These are phyloP conservation scores for Ramaria sp. DNA, from an alignment of 768 basidiomycete genomes.

Conservation along the genomic window DNA sequence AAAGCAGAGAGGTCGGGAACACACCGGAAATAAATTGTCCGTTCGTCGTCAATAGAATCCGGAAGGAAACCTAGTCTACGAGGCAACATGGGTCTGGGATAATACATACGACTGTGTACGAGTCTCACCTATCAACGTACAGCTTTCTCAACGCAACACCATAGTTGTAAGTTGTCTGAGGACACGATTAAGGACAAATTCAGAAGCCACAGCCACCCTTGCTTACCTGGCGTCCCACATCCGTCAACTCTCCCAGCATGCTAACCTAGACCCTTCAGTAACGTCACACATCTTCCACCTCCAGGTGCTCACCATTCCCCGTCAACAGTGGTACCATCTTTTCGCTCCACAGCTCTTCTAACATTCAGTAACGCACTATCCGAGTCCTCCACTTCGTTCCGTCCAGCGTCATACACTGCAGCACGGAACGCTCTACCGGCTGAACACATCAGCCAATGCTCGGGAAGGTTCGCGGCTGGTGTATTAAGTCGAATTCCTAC, in stretches of 20 bases:
- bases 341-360: slow-evolving; percentile 41
- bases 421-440: slow-evolving; percentile 16
- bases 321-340: slow-evolving; percentile 39
- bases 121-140: slow-evolving; percentile 51
- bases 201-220: neutral
- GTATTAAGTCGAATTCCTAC: slow-evolving; percentile 55
- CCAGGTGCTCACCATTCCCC: slow-evolving; percentile 48
- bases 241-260: slow-evolving; percentile 61
- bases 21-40: slow-evolving; percentile 50
- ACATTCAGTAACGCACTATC: slow-evolving; percentile 20
- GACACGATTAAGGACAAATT: neutral
- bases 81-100: neutral
- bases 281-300: neutral
- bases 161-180: slow-evolving; percentile 54
- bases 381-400: neutral
- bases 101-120: neutral
- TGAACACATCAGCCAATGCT: slow-evolving; percentile 36
- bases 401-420: slow-evolving; percentile 11
- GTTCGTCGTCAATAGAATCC: slow-evolving; percentile 30
- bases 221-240: slow-evolving; percentile 53
- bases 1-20: neutral
- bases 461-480: slow-evolving; percentile 53
- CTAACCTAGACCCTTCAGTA: slow-evolving; percentile 23
- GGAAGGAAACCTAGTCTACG: slow-evolving; percentile 57
- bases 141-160: slow-evolving; percentile 48